Percentiles rank a stretch among this genome's conserved stretches.
phyloP scores from a whole-genome alignment of 2,329 filamentous ascomycete genomes.

The Penicillium janthinellum region DNA sequence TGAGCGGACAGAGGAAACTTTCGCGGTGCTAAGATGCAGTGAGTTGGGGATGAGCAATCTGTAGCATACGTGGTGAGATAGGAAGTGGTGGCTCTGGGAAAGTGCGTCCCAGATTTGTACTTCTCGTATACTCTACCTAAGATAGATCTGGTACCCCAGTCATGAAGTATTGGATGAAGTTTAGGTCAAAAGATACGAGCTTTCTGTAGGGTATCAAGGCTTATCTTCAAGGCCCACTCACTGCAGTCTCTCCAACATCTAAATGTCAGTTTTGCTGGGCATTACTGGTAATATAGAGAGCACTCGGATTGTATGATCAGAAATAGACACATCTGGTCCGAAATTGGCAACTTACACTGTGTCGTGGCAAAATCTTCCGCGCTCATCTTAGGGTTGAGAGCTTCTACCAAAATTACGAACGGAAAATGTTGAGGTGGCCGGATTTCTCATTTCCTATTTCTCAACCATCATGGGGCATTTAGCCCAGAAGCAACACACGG shows the following conservation, averaged over 20 bases:
- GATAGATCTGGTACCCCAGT: neutral
- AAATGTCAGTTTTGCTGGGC: neutral
- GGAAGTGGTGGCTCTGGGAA: neutral
- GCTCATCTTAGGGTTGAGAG: too few species aligned
- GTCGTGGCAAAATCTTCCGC: too few species aligned
- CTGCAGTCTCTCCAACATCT: neutral
- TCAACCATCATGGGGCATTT: constrained; percentile 36
- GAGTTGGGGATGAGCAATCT: neutral
- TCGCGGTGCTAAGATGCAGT: neutral
- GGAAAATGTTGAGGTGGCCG: constrained; percentile 43
- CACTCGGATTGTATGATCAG: neutral
- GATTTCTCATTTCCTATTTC: constrained; percentile 46
- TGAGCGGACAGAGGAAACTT: neutral
- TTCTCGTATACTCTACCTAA: neutral
- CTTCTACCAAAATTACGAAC: neutral
- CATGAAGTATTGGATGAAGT: neutral
- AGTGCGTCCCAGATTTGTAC: neutral
- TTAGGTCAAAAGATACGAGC: too few species aligned
- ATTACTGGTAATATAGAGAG: neutral
- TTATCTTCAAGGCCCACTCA: too few species aligned
- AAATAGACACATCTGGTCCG: neutral
- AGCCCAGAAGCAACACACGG: constrained; percentile 20
- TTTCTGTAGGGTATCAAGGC: too few species aligned
- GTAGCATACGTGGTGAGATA: neutral
- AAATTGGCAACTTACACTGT: neutral